Evolutionary conservation across 306 rosid species (phyloP).

Genomic region (Sindora glabra): DNA sequence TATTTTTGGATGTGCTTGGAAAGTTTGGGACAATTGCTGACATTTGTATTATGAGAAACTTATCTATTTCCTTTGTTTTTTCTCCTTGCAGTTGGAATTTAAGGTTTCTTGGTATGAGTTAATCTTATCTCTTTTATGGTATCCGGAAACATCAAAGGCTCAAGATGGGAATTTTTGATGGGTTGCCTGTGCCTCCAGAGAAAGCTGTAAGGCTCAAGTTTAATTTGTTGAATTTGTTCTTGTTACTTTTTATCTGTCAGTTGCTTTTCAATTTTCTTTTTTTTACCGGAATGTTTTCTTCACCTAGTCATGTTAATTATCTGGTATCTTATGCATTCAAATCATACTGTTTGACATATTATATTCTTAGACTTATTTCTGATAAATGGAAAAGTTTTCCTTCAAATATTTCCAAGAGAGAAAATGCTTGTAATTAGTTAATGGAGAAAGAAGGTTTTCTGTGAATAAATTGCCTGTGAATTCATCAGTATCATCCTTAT

Average conservation of each 20-base stretch:
- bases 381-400: background rate
- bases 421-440: background rate
- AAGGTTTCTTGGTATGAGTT: conserved; percentile 26
- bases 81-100: conserved; percentile 27
- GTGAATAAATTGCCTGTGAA: background rate
- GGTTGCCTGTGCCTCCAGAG: conserved; percentile 71
- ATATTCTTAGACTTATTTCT: background rate
- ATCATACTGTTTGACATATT: background rate
- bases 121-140: conserved; percentile 24
- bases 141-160: conserved; percentile 28
- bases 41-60: too few relatives aligned
- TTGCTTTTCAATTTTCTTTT: background rate
- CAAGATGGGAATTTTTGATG: conserved; percentile 88
- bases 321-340: background rate
- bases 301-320: background rate
- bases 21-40: too few relatives aligned
- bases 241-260: background rate
- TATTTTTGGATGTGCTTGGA: too few relatives aligned
- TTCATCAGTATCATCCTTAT: background rate
- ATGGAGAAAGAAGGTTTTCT: background rate
- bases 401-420: background rate
- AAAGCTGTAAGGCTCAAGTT: conserved; percentile 54
- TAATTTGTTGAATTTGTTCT: background rate
- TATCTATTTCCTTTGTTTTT: too few relatives aligned
- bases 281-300: background rate